Evolutionary conservation across 2,329 filamentous ascomycete species (phyloP), one percentile per base, ranked within the genome.

Genomic region (Cytospora piceae): DNA sequence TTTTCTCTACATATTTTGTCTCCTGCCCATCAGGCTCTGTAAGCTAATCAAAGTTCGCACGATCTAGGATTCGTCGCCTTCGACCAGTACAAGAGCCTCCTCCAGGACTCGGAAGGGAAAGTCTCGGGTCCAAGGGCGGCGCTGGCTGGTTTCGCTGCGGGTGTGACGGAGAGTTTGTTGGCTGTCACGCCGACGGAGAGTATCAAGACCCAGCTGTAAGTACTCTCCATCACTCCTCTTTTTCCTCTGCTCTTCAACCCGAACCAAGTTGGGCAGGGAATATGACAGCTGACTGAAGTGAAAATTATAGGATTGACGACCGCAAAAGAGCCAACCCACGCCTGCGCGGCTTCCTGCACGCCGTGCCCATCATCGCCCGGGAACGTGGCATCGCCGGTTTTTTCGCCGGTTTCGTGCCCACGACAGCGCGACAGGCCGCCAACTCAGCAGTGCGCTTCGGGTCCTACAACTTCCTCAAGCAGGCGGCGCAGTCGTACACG

Each of bases 181-280:
- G 95, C 95, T 14, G 95, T 99, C 39, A 99, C 95, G 39, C 95
- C 95, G 0, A 97, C 96, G 66, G 95, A 99, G 80, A 96, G 92
- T 73, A 97, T 99, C 79, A 99, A 99, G 83, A 99, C 95, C 59
- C 96, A 96, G 71, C 82, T 99, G 85, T 91, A 76, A 62, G 81
- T 70, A 14, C 4, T 9, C 11, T 34, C 27, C 5, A 20, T 69
- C 61, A 1, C 22, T n/a, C 27, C 27, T 4, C 8, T 4, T 2
- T 12, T 15, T 20, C 27, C 7, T 29, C 17, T 51, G 32, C 1
- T 8, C 46, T 17, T 51, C n/a, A 6, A 31, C 8, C 52, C 60
- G 32, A 24, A 24, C 49, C 24, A 15, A 4, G 12, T 14, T 3
- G 27, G 27, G 34, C 12, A 15, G 34, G 12, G 9, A 15, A 37